phyloP scores from a whole-genome alignment of 2,329 filamentous ascomycete species.

The Trichoderma koningiopsis region DNA sequence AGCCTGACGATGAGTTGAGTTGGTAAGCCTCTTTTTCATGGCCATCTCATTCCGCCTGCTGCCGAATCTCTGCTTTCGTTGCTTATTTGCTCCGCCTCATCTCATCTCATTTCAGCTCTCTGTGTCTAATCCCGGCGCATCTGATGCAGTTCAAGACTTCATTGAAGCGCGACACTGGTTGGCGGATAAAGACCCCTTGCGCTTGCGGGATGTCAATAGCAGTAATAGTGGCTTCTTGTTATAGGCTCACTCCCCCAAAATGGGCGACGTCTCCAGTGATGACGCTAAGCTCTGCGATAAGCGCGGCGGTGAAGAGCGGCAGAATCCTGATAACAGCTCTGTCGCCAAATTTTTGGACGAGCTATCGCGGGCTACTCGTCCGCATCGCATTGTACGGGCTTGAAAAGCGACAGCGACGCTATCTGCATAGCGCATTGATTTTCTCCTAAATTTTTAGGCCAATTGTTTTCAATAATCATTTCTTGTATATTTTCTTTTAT shows the following conservation, averaged over 20 bases:
- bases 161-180: background rate
- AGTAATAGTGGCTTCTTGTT: background rate
- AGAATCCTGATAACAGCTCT: constrained; percentile 42
- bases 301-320: constrained; percentile 42
- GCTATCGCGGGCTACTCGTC: constrained; percentile 3
- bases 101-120: background rate
- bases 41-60: background rate
- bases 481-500: background rate
- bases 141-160: background rate
- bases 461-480: constrained; percentile 24
- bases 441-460: background rate
- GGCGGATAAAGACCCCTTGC: background rate
- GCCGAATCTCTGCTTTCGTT: background rate
- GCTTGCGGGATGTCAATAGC: background rate
- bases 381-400: background rate
- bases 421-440: background rate
- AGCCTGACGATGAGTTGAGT: constrained; percentile 15
- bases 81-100: background rate
- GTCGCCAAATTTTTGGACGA: constrained; percentile 41
- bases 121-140: background rate
- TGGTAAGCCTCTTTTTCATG: background rate
- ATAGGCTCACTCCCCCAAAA: constrained; percentile 18
- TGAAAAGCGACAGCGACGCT: background rate
- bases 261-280: constrained; percentile 12
- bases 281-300: constrained; percentile 33